Percentiles rank a stretch among this genome's conserved stretches.
Evolutionary conservation across 1,284 basidiomycete genomes (phyloP).

Genomic region (Abortiporus biennis): DNA sequence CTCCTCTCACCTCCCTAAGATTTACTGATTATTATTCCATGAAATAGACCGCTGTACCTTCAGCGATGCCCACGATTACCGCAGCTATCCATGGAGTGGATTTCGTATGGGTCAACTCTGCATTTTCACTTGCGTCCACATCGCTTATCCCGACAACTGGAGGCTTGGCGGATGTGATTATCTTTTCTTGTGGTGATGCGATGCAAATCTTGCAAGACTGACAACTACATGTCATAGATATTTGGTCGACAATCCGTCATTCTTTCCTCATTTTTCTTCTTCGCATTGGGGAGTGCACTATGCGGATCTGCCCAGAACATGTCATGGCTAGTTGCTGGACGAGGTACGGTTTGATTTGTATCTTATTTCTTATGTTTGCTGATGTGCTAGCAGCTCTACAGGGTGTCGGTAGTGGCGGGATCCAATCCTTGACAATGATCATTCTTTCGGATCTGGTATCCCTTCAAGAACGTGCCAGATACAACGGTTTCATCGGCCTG

Average conservation of each 20-base stretch:
- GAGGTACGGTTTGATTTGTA: conserved; percentile 9
- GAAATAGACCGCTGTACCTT: conserved; percentile 27
- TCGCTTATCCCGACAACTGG: conserved; percentile 25
- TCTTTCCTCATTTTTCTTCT: conserved; percentile 15
- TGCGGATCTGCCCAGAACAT: conserved; percentile 14
- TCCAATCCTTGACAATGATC: conserved; percentile 28
- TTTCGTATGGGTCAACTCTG: conserved; percentile 26
- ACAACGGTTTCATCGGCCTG: conserved; percentile 26
- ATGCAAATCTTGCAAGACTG: not conserved
- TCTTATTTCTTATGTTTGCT: not conserved
- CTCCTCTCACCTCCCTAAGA: not conserved
- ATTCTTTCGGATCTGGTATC: conserved; percentile 31
- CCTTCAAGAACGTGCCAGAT: conserved; percentile 30
- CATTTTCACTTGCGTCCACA: conserved; percentile 24
- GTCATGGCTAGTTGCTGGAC: conserved; percentile 13
- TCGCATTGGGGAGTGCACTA: conserved; percentile 12
- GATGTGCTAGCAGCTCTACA: conserved; percentile 22
- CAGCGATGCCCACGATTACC: conserved; percentile 28
- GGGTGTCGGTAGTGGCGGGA: conserved; percentile 34
- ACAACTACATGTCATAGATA: conserved; percentile 12
- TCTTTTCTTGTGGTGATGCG: not conserved
- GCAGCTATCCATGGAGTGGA: conserved; percentile 23
- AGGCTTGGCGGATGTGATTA: conserved; percentile 16
- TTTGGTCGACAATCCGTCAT: conserved; percentile 22
- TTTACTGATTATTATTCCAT: conserved; percentile 10